These are phyloP conservation scores for Sordariomycetes sp. DNA, from an alignment of 2,329 filamentous ascomycete genomes.

Conservation along the genomic window DNA sequence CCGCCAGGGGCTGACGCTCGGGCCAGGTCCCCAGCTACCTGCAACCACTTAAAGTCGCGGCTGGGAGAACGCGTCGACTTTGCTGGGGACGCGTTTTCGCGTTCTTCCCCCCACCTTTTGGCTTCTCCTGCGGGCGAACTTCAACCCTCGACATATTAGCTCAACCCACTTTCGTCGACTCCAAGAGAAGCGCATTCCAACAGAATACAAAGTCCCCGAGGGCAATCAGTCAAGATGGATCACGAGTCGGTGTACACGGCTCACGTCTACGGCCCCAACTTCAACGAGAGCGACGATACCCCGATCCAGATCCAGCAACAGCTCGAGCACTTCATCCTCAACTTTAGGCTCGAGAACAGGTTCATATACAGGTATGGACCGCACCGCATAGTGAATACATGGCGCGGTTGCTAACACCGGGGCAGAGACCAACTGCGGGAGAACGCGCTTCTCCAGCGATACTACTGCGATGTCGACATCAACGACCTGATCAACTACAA, in stretches of 20 bases:
- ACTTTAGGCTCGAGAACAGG: conserved; percentile 86
- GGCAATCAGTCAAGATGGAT: conserved; percentile 51
- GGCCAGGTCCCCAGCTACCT: conserved; percentile 7
- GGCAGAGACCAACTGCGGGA: conserved; percentile 85
- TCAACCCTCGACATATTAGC: conserved; percentile 3
- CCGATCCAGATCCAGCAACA: conserved; percentile 64
- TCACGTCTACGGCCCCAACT: conserved; percentile 64
- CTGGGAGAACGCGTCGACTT: conserved; percentile 12
- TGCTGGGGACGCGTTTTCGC: conserved; percentile 6
- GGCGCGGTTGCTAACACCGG: neutral
- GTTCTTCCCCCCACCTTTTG: conserved; percentile 6
- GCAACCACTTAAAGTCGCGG: conserved; percentile 20
- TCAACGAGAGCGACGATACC: conserved; percentile 54
- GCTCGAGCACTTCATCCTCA: conserved; percentile 83
- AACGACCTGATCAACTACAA: conserved; percentile 93
- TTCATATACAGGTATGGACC: conserved; percentile 76
- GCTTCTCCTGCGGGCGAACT: conserved; percentile 1
- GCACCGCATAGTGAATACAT: neutral
- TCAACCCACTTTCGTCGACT: neutral
- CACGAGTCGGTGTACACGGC: conserved; percentile 77
- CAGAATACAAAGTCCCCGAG: neutral
- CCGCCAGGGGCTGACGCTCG: neutral
- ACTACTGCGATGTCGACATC: conserved; percentile 93
- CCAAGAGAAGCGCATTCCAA: neutral
- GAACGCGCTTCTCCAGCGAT: conserved; percentile 88